Percentiles rank a stretch among this genome's conserved stretches.
Conservation (phyloP, 768 basidiomycete genomes). For the Strobilomyces dryophilus region DNA sequence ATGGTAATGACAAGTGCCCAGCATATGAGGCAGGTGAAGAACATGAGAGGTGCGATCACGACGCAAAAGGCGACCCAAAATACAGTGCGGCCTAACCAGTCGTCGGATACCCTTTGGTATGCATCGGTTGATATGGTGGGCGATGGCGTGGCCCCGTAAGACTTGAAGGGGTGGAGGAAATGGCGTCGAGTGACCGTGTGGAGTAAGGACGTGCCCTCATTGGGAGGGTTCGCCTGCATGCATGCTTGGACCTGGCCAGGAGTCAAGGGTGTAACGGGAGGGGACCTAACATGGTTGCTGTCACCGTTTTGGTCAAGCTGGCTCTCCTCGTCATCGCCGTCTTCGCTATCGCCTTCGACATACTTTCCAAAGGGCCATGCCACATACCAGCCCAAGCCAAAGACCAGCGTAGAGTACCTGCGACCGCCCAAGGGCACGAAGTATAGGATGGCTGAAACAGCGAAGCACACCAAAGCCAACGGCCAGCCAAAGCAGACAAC, state of each 20-base stretch:
- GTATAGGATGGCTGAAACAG: conserved; percentile 63
- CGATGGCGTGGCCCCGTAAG: conserved; percentile 60
- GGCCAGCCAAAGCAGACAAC: conserved; percentile 88
- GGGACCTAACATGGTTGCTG: conserved; percentile 27
- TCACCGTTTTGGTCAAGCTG: conserved; percentile 22
- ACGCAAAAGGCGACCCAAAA: conserved; percentile 79
- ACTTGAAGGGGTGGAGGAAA: conserved; percentile 46
- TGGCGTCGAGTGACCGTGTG: conserved; percentile 26
- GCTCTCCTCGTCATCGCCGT: conserved; percentile 39
- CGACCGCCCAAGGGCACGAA: conserved; percentile 76
- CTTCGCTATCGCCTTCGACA: conserved; percentile 73
- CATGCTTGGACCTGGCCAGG: conserved; percentile 17
- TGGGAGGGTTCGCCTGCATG: conserved; percentile 18
- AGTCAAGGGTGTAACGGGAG: conserved; percentile 42
- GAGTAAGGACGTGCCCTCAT: conserved; percentile 49
- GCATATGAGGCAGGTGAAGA: conserved; percentile 83
- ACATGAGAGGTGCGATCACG: conserved; percentile 85
- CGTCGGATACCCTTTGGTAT: conserved; percentile 28
- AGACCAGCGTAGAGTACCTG: conserved; percentile 81
- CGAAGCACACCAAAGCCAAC: conserved; percentile 71
- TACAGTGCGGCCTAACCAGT: conserved; percentile 64
- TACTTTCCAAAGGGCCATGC: conserved; percentile 99
- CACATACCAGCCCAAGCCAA: conserved; percentile 94
- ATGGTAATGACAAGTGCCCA: conserved; percentile 96
- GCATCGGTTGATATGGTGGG: conserved; percentile 22